phyloP scores from a whole-genome alignment of 2,329 filamentous ascomycete species.

The Ceratocystis cubensis region DNA sequence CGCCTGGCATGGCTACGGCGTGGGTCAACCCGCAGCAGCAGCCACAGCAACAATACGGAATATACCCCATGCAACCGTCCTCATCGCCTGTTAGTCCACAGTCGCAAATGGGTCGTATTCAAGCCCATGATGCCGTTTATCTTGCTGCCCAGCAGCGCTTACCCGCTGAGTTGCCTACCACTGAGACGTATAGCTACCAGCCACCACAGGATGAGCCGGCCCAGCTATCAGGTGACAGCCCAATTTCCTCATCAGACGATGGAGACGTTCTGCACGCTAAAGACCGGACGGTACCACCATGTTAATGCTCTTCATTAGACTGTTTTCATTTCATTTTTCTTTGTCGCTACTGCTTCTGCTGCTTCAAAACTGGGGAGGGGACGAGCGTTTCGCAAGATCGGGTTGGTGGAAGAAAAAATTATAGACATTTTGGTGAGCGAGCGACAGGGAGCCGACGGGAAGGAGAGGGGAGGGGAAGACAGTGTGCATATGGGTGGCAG shows the following conservation, averaged over 20 bases:
- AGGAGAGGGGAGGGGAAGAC: neutral
- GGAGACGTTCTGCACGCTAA: neutral
- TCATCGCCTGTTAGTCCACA: neutral
- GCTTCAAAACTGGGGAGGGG: too few relatives aligned
- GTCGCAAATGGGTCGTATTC: slow-evolving; percentile 10
- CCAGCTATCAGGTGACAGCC: slow-evolving; percentile 12
- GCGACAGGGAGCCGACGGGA: neutral
- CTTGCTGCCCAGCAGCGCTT: slow-evolving; percentile 4
- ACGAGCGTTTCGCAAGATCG: too few relatives aligned
- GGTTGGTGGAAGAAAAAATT: too few relatives aligned
- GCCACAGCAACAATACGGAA: slow-evolving; percentile 1
- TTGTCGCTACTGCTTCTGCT: too few relatives aligned
- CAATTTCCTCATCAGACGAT: neutral
- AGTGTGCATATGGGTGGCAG: too few relatives aligned
- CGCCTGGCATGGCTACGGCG: slow-evolving; percentile 3
- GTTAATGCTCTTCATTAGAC: neutral
- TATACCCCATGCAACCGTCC: neutral
- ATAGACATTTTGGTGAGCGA: neutral
- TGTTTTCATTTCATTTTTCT: too few relatives aligned
- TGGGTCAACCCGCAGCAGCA: neutral
- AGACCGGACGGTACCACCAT: slow-evolving; percentile 3
- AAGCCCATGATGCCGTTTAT: slow-evolving; percentile 8
- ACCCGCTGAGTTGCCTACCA: slow-evolving; percentile 10
- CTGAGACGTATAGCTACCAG: slow-evolving; percentile 11
- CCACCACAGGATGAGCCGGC: slow-evolving; percentile 8